Evolutionary conservation across 2,329 filamentous ascomycete species (phyloP), one percentile per base, ranked within the genome.

Genomic region (Fusarium hostae): DNA sequence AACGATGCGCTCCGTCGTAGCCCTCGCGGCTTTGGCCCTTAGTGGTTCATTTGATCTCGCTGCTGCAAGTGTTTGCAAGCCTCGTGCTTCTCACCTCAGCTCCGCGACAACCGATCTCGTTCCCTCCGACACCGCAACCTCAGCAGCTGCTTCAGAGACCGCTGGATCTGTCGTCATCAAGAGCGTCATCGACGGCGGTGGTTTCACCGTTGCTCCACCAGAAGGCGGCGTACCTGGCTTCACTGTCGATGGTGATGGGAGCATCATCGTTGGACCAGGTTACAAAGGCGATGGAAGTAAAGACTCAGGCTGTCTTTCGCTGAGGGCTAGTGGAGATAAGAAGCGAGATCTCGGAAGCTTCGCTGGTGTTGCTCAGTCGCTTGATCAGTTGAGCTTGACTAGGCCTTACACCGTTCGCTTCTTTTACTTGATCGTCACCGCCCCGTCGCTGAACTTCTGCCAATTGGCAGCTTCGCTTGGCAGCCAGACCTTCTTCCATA

Each of bases 351-450:
- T 63, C 2, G 39, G 66, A 4, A 22, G 37, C 4, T 48, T 20
- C 4, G 67, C 30, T 9, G 34, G 40, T 5, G 48, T 66, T 8
- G 28, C 68, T 16, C 68, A 71, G 35, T n/a, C 35, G 2, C 28
- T 71, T n/a, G 34, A n/a, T 4, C 35, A 45, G 9, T 20, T 72
- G 2, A 58, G 70, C 18, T 39, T 65, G n/a, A 40, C 40, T 1
- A 34, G 41, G 4, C 51, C 55, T 3, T 72, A 72, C n/a, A 72
- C 70, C 4, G 35, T 72, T 24, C 70, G 62, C 22, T 72, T 72
- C 48, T 72, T 59, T 9, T 62, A 72, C 20, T 4, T 60, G 4
- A 16, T 72, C 0, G 20, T 66, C 2, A 70, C 54, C 0, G 57
- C 56, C 0, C 43, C 55, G 0, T 54, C 60, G 2, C 13, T 55